Conservation (phyloP, 306 rosid genomes). For the Hippophae gyantsensis region DNA sequence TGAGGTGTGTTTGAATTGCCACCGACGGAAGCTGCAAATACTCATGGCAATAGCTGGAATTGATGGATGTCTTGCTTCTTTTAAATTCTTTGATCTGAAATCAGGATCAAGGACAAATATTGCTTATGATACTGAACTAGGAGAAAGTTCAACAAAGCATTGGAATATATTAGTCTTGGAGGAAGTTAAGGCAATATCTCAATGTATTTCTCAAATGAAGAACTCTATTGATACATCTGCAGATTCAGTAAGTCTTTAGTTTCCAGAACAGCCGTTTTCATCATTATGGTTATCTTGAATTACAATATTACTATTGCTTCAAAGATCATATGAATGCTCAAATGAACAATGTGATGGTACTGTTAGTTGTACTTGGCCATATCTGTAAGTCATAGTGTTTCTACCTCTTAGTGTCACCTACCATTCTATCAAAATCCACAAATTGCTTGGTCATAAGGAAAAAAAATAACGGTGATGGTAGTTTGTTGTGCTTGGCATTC, state of each 20-base stretch:
- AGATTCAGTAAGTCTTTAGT: slow-evolving; percentile 46
- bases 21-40: slow-evolving; percentile 69
- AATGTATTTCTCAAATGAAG: slow-evolving; percentile 72
- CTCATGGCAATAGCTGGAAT: slow-evolving; percentile 70
- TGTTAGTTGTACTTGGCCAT: no score
- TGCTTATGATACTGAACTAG: slow-evolving; percentile 43
- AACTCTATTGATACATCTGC: slow-evolving; percentile 44
- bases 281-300: slow-evolving; percentile 12
- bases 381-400: no score
- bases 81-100: slow-evolving; percentile 41
- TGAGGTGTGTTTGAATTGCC: slow-evolving; percentile 69
- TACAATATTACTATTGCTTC: neutral
- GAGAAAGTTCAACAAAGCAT: slow-evolving; percentile 56
- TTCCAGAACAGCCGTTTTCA: slow-evolving; percentile 12
- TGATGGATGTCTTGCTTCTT: slow-evolving; percentile 41
- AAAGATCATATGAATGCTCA: neutral
- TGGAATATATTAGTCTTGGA: slow-evolving; percentile 52
- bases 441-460: no score
- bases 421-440: no score
- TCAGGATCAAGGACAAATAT: slow-evolving; percentile 28
- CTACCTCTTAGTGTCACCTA: no score
- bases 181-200: slow-evolving; percentile 89
- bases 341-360: neutral
- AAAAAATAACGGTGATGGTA: no score
- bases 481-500: no score